Conservation (phyloP, 106 monocot genomes). For the Allium sativum region DNA sequence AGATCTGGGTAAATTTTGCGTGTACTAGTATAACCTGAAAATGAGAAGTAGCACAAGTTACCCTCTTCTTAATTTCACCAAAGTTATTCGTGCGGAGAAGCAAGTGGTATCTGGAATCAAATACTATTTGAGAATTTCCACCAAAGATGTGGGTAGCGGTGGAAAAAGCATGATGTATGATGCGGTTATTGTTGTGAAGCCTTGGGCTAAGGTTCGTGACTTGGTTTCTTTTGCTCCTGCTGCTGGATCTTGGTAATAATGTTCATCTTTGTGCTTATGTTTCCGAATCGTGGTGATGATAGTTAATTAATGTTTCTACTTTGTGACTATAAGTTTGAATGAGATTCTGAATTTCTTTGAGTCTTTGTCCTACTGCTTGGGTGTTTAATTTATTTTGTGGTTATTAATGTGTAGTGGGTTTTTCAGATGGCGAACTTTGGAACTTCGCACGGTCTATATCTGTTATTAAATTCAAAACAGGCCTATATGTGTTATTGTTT, state of each 20-base stretch:
- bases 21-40: constrained; percentile 25
- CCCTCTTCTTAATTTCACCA: constrained; percentile 12
- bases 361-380: no score
- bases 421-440: no score
- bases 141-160: neutral
- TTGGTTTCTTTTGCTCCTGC: constrained; percentile 32
- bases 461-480: no score
- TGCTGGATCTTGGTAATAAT: neutral
- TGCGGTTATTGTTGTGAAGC: constrained; percentile 39
- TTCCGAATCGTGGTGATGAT: no score
- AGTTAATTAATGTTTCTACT: no score
- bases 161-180: constrained; percentile 13
- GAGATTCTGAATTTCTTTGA: no score
- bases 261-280: no score
- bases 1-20: constrained; percentile 24
- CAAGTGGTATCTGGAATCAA: constrained; percentile 36
- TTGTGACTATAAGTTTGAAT: no score
- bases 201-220: constrained; percentile 15
- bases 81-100: constrained; percentile 14
- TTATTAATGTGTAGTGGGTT: no score
- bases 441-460: no score
- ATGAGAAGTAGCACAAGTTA: neutral
- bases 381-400: no score
- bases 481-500: no score
- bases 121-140: constrained; percentile 22